Percentiles rank a stretch among this genome's conserved stretches.
Conservation (phyloP, 441 rosid species). For the Syzygium malaccense region DNA sequence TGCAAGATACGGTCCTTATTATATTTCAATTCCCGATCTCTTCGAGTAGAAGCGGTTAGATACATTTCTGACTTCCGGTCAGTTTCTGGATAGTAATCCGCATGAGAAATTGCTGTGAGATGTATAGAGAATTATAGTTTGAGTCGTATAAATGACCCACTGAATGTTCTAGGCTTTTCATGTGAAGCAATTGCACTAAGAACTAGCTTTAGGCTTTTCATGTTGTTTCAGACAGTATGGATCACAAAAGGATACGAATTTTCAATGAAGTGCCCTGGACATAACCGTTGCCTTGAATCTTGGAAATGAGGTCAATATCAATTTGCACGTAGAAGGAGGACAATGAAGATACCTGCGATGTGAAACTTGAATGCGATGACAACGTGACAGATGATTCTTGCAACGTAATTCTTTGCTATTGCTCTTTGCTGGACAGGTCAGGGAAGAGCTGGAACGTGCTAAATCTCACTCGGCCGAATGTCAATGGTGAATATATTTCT, state of each 20-base stretch:
- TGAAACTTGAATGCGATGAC: not conserved
- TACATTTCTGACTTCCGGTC: not conserved
- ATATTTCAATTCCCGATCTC: not conserved
- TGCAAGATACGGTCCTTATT: not conserved
- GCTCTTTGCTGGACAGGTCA: not conserved
- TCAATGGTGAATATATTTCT: not conserved
- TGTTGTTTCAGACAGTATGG: not conserved
- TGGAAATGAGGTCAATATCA: not conserved
- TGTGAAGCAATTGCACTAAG: not conserved
- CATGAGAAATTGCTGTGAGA: not conserved
- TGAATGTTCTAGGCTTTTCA: not conserved
- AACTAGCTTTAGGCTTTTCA: not conserved
- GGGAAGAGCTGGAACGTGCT: not conserved
- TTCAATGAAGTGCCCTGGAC: not conserved
- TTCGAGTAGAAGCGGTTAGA: not conserved
- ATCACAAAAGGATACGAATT: not conserved
- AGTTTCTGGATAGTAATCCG: not conserved
- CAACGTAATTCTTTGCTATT: not conserved
- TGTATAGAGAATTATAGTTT: not conserved
- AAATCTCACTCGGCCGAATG: not conserved
- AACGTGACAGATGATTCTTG: not conserved
- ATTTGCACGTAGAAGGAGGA: not conserved
- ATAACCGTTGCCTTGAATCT: not conserved
- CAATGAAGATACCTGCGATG: not conserved
- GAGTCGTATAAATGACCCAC: not conserved